Percentiles rank a stretch among this genome's conserved stretches.
These are phyloP conservation scores for Fraxinus sp. DNA, from an alignment of 305 asterid genomes.

Conservation along the genomic window DNA sequence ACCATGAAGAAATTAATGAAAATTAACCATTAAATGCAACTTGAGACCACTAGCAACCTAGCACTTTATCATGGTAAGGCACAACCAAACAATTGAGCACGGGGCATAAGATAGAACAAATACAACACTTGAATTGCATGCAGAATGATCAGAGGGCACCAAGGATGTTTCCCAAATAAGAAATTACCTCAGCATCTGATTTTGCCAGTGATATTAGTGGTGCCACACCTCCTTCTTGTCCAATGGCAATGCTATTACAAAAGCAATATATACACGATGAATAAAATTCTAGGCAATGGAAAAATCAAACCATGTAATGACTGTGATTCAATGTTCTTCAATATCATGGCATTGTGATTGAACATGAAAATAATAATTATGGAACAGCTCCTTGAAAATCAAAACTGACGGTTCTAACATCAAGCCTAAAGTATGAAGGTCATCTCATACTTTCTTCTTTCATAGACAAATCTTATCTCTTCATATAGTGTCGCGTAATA, in stretches of 20 bases:
- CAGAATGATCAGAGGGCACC: neutral
- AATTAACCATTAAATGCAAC: conserved; percentile 1
- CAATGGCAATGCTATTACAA: conserved; percentile 76
- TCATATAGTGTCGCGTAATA: neutral
- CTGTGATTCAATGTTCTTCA: neutral
- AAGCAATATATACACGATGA: conserved; percentile 14
- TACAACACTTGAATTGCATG: conserved; percentile 4
- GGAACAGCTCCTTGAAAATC: neutral
- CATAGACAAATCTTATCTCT: neutral
- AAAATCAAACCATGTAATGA: neutral
- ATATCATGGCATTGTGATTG: neutral
- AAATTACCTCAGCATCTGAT: conserved; percentile 66
- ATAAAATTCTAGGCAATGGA: neutral
- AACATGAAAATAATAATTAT: neutral
- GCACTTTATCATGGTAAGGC: neutral
- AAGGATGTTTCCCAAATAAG: neutral
- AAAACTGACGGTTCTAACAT: neutral
- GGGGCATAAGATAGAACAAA: conserved; percentile 1
- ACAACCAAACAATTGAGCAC: conserved; percentile 10
- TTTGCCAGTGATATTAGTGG: conserved; percentile 79
- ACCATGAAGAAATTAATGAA: neutral
- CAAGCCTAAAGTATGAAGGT: neutral
- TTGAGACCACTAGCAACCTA: neutral
- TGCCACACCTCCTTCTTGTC: conserved; percentile 85
- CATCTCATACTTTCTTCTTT: neutral